Percentiles rank a stretch among this genome's conserved stretches.
Conservation (phyloP, 768 basidiomycete genomes). For the Phanerochaete sordida region DNA sequence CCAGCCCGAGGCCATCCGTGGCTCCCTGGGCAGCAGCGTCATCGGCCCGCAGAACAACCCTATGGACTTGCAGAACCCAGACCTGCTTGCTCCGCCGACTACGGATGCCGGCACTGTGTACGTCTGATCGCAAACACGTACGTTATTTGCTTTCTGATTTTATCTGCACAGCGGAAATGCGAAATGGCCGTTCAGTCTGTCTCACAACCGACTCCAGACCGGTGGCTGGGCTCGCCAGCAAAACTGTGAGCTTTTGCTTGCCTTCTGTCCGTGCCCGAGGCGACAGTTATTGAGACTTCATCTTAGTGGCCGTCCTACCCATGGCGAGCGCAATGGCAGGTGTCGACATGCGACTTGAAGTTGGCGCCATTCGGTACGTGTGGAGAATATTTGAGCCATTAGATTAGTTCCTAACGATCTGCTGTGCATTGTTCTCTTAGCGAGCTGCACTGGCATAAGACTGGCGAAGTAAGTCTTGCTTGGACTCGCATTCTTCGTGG, state of each 20-base stretch:
- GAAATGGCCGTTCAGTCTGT: constrained; percentile 26
- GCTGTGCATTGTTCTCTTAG: background rate
- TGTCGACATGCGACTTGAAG: constrained; percentile 28
- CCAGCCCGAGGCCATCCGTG: constrained; percentile 15
- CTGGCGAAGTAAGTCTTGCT: too few species aligned
- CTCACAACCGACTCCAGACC: constrained; percentile 26
- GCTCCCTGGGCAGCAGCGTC: constrained; percentile 16
- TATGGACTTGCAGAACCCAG: constrained; percentile 24
- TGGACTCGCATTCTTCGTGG: too few species aligned
- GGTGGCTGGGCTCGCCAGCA: constrained; percentile 30
- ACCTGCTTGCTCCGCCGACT: constrained; percentile 22
- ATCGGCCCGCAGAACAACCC: constrained; percentile 23
- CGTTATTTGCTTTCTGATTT: background rate
- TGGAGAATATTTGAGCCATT: background rate
- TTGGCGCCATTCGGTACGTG: constrained; percentile 24
- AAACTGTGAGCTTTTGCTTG: constrained; percentile 15
- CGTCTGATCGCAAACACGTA: background rate
- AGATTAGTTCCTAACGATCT: background rate
- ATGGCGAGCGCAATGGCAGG: constrained; percentile 21
- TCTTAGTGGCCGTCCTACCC: constrained; percentile 19
- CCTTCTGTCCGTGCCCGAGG: background rate
- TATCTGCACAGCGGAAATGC: constrained; percentile 14
- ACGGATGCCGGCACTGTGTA: constrained; percentile 24
- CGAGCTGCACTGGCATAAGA: constrained; percentile 29
- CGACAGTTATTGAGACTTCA: background rate